Base-by-base conservation (phyloP, 73 alveolate genomes). In the Paramecium caudatum region DNA sequence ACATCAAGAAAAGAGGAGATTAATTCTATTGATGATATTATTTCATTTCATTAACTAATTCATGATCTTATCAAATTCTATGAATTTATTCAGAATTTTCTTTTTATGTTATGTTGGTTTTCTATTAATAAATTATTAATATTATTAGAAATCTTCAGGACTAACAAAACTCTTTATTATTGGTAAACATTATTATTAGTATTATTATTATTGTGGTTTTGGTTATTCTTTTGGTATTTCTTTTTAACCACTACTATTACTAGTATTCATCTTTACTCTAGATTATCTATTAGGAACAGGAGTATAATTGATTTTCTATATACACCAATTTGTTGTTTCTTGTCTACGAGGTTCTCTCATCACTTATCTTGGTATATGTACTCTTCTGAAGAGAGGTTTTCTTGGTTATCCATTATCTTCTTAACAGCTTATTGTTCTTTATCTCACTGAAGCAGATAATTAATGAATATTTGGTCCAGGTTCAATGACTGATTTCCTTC, bases 1-100 rank as follows among this genome's bases (percentile, higher is more conserved):
- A 70, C 10, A 43, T 70, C 27, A 70, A 70, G 30, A 70, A 23
- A 39, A 70, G 87, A 70, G 87, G 87, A 25, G 87, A 70, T 37
- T 21, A 70, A 70, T 70, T 39, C 30, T 37, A 70, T 33, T 39
- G 43, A 36, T 25, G 6, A 70, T 37, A 50, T 25, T 50, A 3
- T 50, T 25, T 50, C 7, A 50, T 50, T 50, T 17, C 30, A 50
- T 19, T 39, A 19, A 50, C 78, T 50, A 50, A 50, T 50, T 50
- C 78, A 50, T 8, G 39, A 50, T 50, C 30, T 3, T 50, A 50
- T 50, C 78, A 50, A 17, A 55, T 23, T 23, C n/a, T n/a, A n/a
- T n/a, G n/a, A n/a, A n/a, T n/a, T n/a, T n/a, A n/a, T n/a, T n/a
- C n/a, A n/a, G n/a, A n/a, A n/a, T n/a, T n/a, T n/a, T n/a, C n/a